Percentiles rank a stretch among this genome's conserved stretches.
These are phyloP conservation scores for Paracamarosporium sp. DNA, from an alignment of 2,329 filamentous ascomycete genomes.

Conservation along the genomic window DNA sequence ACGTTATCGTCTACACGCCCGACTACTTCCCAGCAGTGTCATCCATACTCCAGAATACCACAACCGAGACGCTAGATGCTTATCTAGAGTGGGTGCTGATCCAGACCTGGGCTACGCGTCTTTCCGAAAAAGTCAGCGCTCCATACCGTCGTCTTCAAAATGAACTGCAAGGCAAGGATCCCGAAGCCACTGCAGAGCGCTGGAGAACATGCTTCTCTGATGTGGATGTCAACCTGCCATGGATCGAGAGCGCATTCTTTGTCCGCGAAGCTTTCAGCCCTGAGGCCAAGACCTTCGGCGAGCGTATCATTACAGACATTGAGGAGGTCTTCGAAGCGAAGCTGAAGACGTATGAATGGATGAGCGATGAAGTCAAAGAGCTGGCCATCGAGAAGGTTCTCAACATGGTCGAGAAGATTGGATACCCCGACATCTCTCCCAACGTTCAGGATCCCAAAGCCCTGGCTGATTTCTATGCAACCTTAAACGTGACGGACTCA, in stretches of 20 bases:
- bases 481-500: conserved; percentile 55
- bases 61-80: conserved; percentile 61
- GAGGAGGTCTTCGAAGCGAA: conserved; percentile 68
- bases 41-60: conserved; percentile 58
- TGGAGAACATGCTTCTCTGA: conserved; percentile 68
- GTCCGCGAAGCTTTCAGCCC: conserved; percentile 70
- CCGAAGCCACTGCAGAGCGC: conserved; percentile 66
- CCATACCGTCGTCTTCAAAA: conserved; percentile 66
- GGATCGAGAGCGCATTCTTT: conserved; percentile 73
- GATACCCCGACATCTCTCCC: conserved; percentile 66
- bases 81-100: conserved; percentile 70
- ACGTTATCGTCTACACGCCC: conserved; percentile 64
- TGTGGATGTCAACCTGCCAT: conserved; percentile 64
- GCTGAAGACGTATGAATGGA: conserved; percentile 65
- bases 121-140: conserved; percentile 64
- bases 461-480: conserved; percentile 63
- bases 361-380: conserved; percentile 64
- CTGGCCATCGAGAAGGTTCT: conserved; percentile 67
- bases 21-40: conserved; percentile 65
- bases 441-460: conserved; percentile 63
- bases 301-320: conserved; percentile 71
- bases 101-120: conserved; percentile 54
- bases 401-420: conserved; percentile 70
- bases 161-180: conserved; percentile 64
- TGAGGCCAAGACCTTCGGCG: conserved; percentile 68